A percentile compares a stretch with the other conserved stretches of the same genome.
Evolutionary conservation across 2,329 filamentous ascomycete genomes (phyloP).

Genomic region (Botrytis porri): DNA sequence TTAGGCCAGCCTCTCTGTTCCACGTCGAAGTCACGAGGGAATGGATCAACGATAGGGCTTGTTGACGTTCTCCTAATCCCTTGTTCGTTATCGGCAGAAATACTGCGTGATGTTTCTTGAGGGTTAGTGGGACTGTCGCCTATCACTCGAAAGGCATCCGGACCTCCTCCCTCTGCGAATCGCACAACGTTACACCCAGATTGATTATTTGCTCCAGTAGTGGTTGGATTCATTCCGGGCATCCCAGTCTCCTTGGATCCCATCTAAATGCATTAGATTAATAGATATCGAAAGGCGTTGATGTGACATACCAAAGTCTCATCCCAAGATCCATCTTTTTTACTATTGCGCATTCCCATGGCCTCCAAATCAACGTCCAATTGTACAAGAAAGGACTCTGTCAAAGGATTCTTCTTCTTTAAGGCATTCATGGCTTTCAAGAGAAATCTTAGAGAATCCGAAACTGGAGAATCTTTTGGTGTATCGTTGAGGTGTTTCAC

Average conservation of each 20-base stretch:
- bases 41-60: conserved; percentile 17
- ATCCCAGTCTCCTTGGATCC: conserved; percentile 24
- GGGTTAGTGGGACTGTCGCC: background rate
- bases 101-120: background rate
- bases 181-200: conserved; percentile 25
- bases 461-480: conserved; percentile 77
- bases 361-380: conserved; percentile 87
- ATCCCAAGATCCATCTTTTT: conserved; percentile 50
- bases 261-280: conserved; percentile 29
- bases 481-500: conserved; percentile 93
- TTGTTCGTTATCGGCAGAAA: background rate
- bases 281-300: conserved; percentile 21
- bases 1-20: conserved; percentile 27
- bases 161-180: conserved; percentile 12
- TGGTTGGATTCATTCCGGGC: conserved; percentile 17
- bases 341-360: conserved; percentile 58
- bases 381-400: conserved; percentile 91
- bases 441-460: conserved; percentile 83
- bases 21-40: conserved; percentile 10
- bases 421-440: conserved; percentile 86
- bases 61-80: background rate
- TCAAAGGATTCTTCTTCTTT: conserved; percentile 83
- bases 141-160: background rate
- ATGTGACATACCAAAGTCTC: conserved; percentile 36
- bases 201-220: background rate